Conservation (phyloP, 2,329 filamentous ascomycete genomes). For the Aspergillus sp. region DNA sequence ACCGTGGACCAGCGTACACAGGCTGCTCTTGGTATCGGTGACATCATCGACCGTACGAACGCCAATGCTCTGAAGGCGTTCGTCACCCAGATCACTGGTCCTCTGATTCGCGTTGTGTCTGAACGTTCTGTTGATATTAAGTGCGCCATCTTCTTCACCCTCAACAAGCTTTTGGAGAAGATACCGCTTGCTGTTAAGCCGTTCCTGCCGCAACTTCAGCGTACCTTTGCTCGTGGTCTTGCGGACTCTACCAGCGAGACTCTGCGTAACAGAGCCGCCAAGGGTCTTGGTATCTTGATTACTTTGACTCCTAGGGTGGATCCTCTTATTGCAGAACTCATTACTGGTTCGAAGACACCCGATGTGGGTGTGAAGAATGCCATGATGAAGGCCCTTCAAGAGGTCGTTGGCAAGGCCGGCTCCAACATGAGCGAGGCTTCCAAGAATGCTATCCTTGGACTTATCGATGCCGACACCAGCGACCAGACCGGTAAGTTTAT, state of each 20-base stretch:
- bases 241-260: constrained; percentile 89
- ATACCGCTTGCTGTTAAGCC: constrained; percentile 93
- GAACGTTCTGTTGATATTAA: constrained; percentile 95
- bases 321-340: constrained; percentile 83
- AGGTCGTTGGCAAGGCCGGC: constrained; percentile 92
- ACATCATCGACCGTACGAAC: constrained; percentile 89
- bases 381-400: constrained; percentile 94
- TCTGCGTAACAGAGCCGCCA: constrained; percentile 79
- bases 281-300: constrained; percentile 89
- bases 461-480: constrained; percentile 80
- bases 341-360: constrained; percentile 87
- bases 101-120: constrained; percentile 93
- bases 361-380: constrained; percentile 84
- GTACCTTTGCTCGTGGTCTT: constrained; percentile 92
- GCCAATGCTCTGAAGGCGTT: constrained; percentile 84
- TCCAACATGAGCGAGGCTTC: constrained; percentile 91
- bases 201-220: constrained; percentile 91
- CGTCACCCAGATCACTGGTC: constrained; percentile 95
- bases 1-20: constrained; percentile 86
- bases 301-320: constrained; percentile 93
- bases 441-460: constrained; percentile 70
- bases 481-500: constrained; percentile 56
- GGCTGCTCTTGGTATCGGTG: constrained; percentile 86
- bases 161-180: constrained; percentile 94
- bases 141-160: constrained; percentile 77